Evolutionary conservation across 768 basidiomycete species (phyloP), one percentile per base, ranked within the genome.

Genomic region (Steccherinum ochraceum): DNA sequence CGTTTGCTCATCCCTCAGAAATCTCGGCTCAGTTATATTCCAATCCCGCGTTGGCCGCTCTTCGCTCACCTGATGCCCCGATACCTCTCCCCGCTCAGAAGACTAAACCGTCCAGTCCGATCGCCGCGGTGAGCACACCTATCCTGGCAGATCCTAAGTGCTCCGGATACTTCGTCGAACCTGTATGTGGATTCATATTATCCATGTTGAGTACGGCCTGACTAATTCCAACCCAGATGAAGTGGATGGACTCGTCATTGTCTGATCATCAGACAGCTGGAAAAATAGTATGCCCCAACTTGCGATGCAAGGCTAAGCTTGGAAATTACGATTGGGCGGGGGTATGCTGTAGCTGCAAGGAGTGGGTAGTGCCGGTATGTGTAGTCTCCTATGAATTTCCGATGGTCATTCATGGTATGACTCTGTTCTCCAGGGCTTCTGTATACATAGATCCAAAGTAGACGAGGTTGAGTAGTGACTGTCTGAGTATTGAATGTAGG

Each of bases 301-400:
- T 83, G 60, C 93, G 89, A 61, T 99, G 96, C 60, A 77, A 78
- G 2, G 83, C 80, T 21, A 99, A 99, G 70, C 74, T 99, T 16
- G 96, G 96, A 2, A 96, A 90, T 64, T 98, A 84, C 59, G 93
- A 96, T 64, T 99, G 96, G 96, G 92, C 93, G 3, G 95, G 95
- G 0, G 83, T 90, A 24, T 80, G 84, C 60, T 95, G 93, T 63
- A 86, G 89, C 20, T 97, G 93, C 62, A 88, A 85, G 59, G 81
- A 84, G 61, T 97, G 93, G 93, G 89, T 95, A 23, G 85, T 84
- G 7, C 93, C 93, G 41, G 93, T 93, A 58, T 62, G 86, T 70
- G 43, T 18, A 56, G 43, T 55, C 24, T 3, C 13, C 18, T n/a
- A n/a, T 25, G 13, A 11, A 12, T 4, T 40, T 40, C 24, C 21